phyloP scores from a whole-genome alignment of 257 asterid genomes.

The Scutellaria minor region DNA sequence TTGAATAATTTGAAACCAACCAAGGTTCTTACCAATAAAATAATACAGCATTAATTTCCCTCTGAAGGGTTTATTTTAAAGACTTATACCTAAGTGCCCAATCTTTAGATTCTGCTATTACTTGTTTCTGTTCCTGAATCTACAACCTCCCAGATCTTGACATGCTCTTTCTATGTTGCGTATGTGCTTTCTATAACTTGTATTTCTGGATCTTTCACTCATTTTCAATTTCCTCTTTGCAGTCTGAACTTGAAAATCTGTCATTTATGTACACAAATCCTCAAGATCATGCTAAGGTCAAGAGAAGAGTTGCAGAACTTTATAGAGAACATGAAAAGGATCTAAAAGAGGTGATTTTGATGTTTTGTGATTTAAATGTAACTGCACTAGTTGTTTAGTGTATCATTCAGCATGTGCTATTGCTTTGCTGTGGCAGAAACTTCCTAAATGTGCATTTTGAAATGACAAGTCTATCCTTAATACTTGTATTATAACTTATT shows the following conservation, averaged over 20 bases:
- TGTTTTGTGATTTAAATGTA: neutral
- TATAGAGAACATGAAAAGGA: conserved; percentile 83
- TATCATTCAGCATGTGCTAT: conserved; percentile 14
- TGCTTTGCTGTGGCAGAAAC: conserved; percentile 14
- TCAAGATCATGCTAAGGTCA: conserved; percentile 71
- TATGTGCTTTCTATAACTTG: neutral
- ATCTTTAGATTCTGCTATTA: neutral
- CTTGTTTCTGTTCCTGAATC: neutral
- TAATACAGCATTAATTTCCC: neutral
- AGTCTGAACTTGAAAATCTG: conserved; percentile 92
- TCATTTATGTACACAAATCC: conserved; percentile 92
- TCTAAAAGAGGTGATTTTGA: conserved; percentile 67
- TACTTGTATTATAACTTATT: neutral
- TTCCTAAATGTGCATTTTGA: conserved; percentile 12
- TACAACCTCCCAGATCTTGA: neutral
- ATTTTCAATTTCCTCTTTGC: conserved; percentile 42
- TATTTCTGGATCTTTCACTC: conserved; percentile 25
- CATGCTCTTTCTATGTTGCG: conserved; percentile 8
- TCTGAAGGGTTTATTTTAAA: conserved; percentile 19
- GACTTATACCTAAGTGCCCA: neutral
- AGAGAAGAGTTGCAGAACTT: conserved; percentile 79
- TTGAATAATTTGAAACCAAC: neutral
- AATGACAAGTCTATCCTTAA: neutral
- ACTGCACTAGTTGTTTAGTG: conserved; percentile 10
- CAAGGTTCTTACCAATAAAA: neutral